Evolutionary conservation across 495 filamentous ascomycete species (phyloP), one percentile per base, ranked within the genome.

Genomic region (Xylaria grammica): DNA sequence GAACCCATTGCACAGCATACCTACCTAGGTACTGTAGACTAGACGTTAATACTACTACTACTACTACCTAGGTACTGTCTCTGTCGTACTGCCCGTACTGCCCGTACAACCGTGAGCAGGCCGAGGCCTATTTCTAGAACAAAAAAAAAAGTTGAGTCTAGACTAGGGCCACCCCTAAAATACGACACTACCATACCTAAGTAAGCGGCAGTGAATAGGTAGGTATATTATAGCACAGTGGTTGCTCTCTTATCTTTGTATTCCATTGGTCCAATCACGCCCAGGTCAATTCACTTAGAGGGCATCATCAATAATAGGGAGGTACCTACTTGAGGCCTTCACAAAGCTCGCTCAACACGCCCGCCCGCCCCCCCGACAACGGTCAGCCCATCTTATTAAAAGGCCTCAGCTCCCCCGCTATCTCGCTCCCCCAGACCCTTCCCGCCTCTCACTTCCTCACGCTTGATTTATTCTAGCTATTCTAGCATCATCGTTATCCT

Each of bases 401-500:
- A 65, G 49, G 61, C 44, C 53, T 42, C 62, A 59, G 62, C 53
- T 59, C 53, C 61, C 60, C 62, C 51, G 44, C 45, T 45, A 17
- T 20, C 32, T 36, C n/a, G n/a, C n/a, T n/a, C n/a, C 19, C 36
- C n/a, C 13, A 26, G 4, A n/a, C 40, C n/a, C 4, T 7, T 24
- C 62, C 30, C 30, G 20, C 62, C 27, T 34, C 48, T 46, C 32
- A 38, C 59, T 57, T 51, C 29, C 63, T 54, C 57, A 62, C 54
- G 24, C 38, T 63, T 46, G 49, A 61, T 48, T 51, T 40, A 60
- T 49, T 40, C 50, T 50, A 55, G 38, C 45, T 48, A 52, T 38
- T 54, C 62, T 64, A n/a, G n/a, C 53, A 49, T 69, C 60, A n/a
- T 44, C 4, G 22, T 30, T 49, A 53, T 6, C 51, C 27, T 29